Percentiles rank a stretch among this genome's conserved stretches.
Conservation (phyloP, 768 basidiomycete genomes). For the Hortiboletus flavorubellus region DNA sequence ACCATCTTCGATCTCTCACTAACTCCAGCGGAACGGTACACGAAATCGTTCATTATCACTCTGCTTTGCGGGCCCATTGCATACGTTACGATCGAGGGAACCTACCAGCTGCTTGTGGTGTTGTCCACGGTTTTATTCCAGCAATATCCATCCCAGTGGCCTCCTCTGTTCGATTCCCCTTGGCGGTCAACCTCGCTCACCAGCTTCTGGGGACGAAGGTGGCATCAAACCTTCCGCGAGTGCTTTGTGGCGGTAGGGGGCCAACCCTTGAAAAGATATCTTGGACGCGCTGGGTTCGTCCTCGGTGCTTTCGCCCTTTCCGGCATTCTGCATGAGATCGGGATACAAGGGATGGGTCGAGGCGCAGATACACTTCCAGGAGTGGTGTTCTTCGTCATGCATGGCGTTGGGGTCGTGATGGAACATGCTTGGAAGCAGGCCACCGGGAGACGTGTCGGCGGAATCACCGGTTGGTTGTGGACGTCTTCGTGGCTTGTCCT, state of each 20-base stretch:
- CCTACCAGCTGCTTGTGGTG: conserved; percentile 42
- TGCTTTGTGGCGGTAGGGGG: conserved; percentile 52
- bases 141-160: conserved; percentile 56
- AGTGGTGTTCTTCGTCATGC: conserved; percentile 54
- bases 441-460: conserved; percentile 47
- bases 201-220: conserved; percentile 58
- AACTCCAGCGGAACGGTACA: conserved; percentile 32
- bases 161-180: conserved; percentile 57
- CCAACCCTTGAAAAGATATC: conserved; percentile 37
- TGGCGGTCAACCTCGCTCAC: conserved; percentile 56
- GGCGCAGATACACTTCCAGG: conserved; percentile 45
- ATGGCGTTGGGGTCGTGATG: conserved; percentile 48
- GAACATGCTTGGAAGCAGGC: conserved; percentile 45
- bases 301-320: conserved; percentile 61
- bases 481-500: conserved; percentile 41
- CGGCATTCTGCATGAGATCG: conserved; percentile 56
- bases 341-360: conserved; percentile 54
- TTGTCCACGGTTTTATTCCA: conserved; percentile 44
- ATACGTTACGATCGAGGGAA: conserved; percentile 43
- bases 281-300: conserved; percentile 49
- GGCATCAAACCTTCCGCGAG: conserved; percentile 69
- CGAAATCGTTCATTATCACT: conserved; percentile 44
- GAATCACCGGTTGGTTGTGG: conserved; percentile 53
- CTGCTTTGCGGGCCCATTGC: conserved; percentile 42
- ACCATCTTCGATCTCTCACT: conserved; percentile 37